Base-by-base conservation (phyloP, 495 filamentous ascomycete genomes). In the Xylaria curta region DNA sequence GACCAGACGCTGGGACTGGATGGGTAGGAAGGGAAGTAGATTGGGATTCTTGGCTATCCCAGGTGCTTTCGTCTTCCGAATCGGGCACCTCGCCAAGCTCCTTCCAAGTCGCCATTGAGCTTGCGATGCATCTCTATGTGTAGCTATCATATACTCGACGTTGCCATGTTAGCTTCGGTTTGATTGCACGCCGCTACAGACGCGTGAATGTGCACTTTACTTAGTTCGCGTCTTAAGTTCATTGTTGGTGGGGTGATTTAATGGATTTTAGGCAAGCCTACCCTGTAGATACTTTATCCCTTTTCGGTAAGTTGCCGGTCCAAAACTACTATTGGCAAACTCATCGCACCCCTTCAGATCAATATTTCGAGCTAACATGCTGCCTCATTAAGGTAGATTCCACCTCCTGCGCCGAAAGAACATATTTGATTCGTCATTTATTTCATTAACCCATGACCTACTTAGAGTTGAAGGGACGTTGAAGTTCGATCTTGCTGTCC, bases 51-150 rank as follows among this genome's bases (percentile, higher is more conserved):
- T 76, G 72, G 59, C 81, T 82, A 66, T 86, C 85, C 73, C 81
- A 81, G 40, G 71, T 76, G 58, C 84, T 80, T 76, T 86, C 84
- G 71, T 88, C 86, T 74, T 89, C 86, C 80, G 87, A 88, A 75
- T 87, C 87, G 72, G 86, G 85, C 64, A 89, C 85, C 78, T 84
- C 85, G 75, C 87, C 86, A 78, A 84, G 79, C 82, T 87, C 83
- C 82, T 84, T 88, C 87, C 87, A 89, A 76, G 80, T 81, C 74
- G 77, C 86, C 87, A 89, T 89, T 74, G 71, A 60, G 67, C 15
- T 70, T 70, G 44, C 62, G 54, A 76, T 53, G 74, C 77, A 79
- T 79, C 73, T 76, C 77, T 61, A 46, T 49, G 59, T 44, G 36
- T 2, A 21, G 36, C 2, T 54, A 44, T 64, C 59, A 64, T 63